Evolutionary conservation across 306 rosid species (phyloP).

Genomic region (Sechiopsis laciniata): DNA sequence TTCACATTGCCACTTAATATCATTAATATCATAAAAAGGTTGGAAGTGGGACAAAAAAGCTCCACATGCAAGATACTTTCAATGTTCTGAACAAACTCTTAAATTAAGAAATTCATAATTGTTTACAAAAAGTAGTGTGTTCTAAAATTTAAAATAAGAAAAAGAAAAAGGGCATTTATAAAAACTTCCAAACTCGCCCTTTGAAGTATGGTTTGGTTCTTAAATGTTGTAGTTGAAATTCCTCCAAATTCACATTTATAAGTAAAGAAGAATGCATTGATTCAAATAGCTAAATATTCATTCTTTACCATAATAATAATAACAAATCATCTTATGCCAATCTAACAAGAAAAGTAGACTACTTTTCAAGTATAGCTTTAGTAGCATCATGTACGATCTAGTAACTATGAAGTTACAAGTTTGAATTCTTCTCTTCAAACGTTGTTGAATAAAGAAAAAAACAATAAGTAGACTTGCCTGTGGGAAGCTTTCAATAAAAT

Average conservation of each 20-base stretch:
- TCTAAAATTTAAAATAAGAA: not conserved
- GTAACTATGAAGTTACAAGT: no score
- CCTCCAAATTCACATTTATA: not conserved
- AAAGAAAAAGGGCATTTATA: not conserved
- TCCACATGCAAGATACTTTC: not conserved
- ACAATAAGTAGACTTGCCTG: conserved; percentile 45
- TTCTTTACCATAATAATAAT: no score
- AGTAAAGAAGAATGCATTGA: not conserved
- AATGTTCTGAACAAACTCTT: not conserved
- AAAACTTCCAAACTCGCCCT: not conserved
- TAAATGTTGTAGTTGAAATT: not conserved
- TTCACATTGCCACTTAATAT: no score
- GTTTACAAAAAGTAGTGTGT: not conserved
- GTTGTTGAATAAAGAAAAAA: no score
- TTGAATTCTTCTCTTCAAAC: no score
- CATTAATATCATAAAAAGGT: not conserved
- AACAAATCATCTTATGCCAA: not conserved
- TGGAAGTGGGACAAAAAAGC: no score
- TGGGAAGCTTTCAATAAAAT: conserved; percentile 41
- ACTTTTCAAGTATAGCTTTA: no score
- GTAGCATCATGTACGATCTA: no score
- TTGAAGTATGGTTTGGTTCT: not conserved
- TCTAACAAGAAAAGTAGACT: conserved; percentile 23
- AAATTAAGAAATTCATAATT: not conserved
- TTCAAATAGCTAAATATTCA: not conserved